Evolutionary conservation across 306 rosid species (phyloP).

Genomic region (Vigna trinervia): DNA sequence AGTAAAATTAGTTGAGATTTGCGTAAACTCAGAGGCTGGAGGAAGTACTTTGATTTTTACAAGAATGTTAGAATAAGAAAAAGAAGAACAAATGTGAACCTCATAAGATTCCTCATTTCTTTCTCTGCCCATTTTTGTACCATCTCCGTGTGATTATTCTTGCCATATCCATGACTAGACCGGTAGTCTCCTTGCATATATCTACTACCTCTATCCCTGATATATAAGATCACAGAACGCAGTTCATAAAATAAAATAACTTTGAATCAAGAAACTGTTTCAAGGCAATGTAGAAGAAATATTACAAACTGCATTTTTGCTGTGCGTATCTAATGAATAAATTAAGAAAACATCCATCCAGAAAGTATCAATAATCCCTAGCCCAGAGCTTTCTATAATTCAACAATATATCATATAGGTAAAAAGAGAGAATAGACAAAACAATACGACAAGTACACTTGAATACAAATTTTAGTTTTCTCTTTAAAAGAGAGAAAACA

Average conservation of each 20-base stretch:
- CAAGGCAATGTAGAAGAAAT: neutral
- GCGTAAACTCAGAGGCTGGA: no score
- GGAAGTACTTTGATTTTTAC: neutral
- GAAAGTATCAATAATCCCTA: neutral
- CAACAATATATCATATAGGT: neutral
- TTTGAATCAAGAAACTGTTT: slow-evolving; percentile 3
- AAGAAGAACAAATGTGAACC: slow-evolving; percentile 52
- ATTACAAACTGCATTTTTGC: neutral
- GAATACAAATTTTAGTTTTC: neutral
- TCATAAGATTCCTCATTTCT: slow-evolving; percentile 89
- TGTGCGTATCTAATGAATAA: slow-evolving; percentile 7
- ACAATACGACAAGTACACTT: neutral
- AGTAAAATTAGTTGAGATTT: no score
- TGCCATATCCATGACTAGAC: slow-evolving; percentile 84
- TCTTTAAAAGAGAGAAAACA: neutral
- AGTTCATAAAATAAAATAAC: slow-evolving; percentile 32
- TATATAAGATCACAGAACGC: slow-evolving; percentile 39
- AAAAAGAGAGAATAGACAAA: neutral
- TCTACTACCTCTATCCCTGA: slow-evolving; percentile 90
- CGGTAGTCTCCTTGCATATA: slow-evolving; percentile 93
- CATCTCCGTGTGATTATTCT: slow-evolving; percentile 91
- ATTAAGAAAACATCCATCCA: slow-evolving; percentile 13
- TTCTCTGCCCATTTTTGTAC: slow-evolving; percentile 98
- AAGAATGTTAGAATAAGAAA: neutral
- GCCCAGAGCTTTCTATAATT: neutral